Evolutionary conservation across 306 rosid genomes (phyloP).

Genomic region (Vachellia collinsii): DNA sequence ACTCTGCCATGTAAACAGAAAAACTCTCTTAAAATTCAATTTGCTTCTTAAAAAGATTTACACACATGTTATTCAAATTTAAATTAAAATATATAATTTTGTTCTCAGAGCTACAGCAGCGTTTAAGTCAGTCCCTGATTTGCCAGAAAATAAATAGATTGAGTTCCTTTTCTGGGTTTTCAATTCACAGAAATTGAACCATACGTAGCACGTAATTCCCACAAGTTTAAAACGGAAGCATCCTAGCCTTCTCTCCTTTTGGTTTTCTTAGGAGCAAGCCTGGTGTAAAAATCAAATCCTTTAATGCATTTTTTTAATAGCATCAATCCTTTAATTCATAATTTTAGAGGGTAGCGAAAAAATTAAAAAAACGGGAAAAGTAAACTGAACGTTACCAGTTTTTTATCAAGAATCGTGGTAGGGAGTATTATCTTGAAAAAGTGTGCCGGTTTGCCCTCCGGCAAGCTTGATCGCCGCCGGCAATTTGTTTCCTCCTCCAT

Average conservation of each 20-base stretch:
- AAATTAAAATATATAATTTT: background rate
- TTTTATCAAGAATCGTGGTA: constrained; percentile 1
- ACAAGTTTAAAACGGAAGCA: background rate
- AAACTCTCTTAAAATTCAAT: background rate
- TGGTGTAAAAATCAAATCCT: background rate
- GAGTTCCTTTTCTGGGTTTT: background rate
- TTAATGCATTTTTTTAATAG: no score
- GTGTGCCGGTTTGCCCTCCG: background rate
- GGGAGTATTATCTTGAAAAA: constrained; percentile 3
- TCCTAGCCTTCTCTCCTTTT: background rate
- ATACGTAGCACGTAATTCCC: no score
- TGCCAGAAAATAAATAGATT: background rate
- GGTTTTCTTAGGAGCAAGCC: background rate
- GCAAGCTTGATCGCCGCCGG: background rate
- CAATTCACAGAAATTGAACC: background rate
- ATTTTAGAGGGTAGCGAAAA: background rate
- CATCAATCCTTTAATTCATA: background rate
- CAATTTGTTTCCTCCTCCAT: background rate
- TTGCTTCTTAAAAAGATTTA: background rate
- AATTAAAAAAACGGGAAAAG: background rate
- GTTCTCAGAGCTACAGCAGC: no score
- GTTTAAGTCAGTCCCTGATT: background rate
- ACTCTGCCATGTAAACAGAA: background rate
- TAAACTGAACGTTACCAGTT: background rate
- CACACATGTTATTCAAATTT: background rate